Percentiles rank a stretch among this genome's conserved stretches.
Evolutionary conservation across 768 basidiomycete species (phyloP).

Genomic region (Hygrocybe coccinea): DNA sequence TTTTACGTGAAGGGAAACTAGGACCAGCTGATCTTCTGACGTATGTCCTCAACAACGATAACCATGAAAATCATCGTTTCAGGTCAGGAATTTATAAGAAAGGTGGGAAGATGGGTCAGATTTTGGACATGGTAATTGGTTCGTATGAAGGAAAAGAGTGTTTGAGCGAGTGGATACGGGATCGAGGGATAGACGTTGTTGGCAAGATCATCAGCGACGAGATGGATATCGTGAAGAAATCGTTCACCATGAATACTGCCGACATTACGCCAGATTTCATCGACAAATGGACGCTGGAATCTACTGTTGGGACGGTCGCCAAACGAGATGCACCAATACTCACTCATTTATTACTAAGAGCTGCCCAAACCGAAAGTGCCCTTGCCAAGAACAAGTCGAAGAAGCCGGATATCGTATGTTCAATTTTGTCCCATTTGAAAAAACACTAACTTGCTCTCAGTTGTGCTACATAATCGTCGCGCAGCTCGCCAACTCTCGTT

Average conservation of each 20-base stretch:
- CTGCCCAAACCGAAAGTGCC: neutral
- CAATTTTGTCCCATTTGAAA: neutral
- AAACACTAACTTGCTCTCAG: neutral
- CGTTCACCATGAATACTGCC: neutral
- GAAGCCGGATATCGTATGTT: neutral
- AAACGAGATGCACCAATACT: neutral
- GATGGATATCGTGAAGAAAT: neutral
- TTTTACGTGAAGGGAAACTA: neutral
- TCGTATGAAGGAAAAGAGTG: neutral
- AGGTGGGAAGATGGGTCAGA: neutral
- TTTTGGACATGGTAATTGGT: neutral
- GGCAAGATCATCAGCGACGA: neutral
- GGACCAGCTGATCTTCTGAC: neutral
- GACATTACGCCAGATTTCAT: neutral
- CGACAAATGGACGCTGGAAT: neutral
- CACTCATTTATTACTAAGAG: neutral
- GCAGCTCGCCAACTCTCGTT: slow-evolving; percentile 7
- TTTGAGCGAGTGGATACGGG: neutral
- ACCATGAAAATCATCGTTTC: neutral
- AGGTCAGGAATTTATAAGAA: neutral
- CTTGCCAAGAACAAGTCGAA: neutral
- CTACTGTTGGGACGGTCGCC: neutral
- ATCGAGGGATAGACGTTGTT: neutral
- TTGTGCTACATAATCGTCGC: slow-evolving; percentile 10
- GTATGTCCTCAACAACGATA: neutral